Conservation (phyloP, 2,329 filamentous ascomycete genomes). For the Aspergillus sp. region DNA sequence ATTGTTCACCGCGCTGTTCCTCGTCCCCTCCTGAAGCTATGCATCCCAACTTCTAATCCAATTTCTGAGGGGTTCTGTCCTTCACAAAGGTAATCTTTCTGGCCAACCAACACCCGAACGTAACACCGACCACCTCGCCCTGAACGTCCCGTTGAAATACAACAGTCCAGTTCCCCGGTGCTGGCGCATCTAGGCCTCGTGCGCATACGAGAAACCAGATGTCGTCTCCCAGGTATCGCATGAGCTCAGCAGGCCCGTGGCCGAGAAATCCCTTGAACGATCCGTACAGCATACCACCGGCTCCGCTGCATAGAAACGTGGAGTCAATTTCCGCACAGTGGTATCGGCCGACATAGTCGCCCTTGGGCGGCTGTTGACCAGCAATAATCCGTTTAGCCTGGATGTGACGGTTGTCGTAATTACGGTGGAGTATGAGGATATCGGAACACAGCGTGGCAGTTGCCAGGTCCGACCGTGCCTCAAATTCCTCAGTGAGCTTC, state of each 20-base stretch:
- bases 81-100: slow-evolving; percentile 18
- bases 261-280: slow-evolving; percentile 48
- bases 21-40: too few relatives aligned
- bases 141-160: slow-evolving; percentile 33
- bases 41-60: too few relatives aligned
- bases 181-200: slow-evolving; percentile 44
- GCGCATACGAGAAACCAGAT: slow-evolving; percentile 44
- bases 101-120: slow-evolving; percentile 47
- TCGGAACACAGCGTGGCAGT: neutral
- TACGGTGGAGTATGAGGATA: neutral
- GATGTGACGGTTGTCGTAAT: slow-evolving; percentile 36
- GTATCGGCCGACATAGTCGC: slow-evolving; percentile 34
- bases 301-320: slow-evolving; percentile 37
- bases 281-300: slow-evolving; percentile 44
- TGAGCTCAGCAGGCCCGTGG: slow-evolving; percentile 39
- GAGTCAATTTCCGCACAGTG: slow-evolving; percentile 41
- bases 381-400: slow-evolving; percentile 24
- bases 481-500: neutral
- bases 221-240: slow-evolving; percentile 43
- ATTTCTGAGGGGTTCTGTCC: neutral
- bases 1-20: too few relatives aligned
- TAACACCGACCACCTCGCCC: slow-evolving; percentile 29
- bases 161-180: slow-evolving; percentile 49
- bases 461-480: neutral
- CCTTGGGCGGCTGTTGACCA: slow-evolving; percentile 12